These are phyloP conservation scores for Colletotrichum incanum DNA, from an alignment of 2,329 filamentous ascomycete genomes.

Conservation along the genomic window DNA sequence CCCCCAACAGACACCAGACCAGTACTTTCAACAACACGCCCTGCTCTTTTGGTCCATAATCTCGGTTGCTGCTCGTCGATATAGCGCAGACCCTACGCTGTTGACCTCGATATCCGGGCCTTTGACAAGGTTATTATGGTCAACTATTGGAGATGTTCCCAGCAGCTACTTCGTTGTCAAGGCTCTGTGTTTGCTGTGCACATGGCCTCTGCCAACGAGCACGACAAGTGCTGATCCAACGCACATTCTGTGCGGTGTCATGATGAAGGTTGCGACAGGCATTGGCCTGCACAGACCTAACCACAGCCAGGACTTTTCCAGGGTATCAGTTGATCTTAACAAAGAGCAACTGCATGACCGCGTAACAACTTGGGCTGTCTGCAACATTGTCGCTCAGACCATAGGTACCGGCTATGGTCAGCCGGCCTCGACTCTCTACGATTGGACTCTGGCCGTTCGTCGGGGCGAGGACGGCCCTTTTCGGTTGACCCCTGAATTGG, in stretches of 20 bases:
- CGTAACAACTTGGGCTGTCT: constrained; percentile 86
- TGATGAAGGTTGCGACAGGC: constrained; percentile 90
- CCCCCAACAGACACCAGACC: constrained; percentile 76
- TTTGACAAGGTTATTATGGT: constrained; percentile 81
- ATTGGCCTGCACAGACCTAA: constrained; percentile 87
- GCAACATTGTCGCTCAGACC: constrained; percentile 86
- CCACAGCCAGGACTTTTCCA: constrained; percentile 86
- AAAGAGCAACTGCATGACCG: constrained; percentile 86
- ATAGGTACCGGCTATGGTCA: constrained; percentile 89
- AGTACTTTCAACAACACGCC: constrained; percentile 83
- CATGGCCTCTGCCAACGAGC: constrained; percentile 87
- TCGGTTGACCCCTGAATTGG: constrained; percentile 73
- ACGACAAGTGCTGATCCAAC: constrained; percentile 86
- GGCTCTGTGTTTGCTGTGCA: constrained; percentile 83
- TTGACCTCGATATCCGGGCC: constrained; percentile 78
- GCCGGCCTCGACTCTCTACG: constrained; percentile 83
- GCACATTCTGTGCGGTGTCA: constrained; percentile 84
- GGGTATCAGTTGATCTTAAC: constrained; percentile 81
- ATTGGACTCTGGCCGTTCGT: constrained; percentile 78
- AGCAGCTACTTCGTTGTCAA: constrained; percentile 87
- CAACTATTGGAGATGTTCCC: constrained; percentile 82
- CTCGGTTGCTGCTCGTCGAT: constrained; percentile 81
- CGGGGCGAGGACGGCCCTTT: constrained; percentile 73
- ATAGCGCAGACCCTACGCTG: constrained; percentile 73
- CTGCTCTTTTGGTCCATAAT: constrained; percentile 91